Conservation (phyloP, 2,329 filamentous ascomycete genomes). For the Blastomyces percursus region DNA sequence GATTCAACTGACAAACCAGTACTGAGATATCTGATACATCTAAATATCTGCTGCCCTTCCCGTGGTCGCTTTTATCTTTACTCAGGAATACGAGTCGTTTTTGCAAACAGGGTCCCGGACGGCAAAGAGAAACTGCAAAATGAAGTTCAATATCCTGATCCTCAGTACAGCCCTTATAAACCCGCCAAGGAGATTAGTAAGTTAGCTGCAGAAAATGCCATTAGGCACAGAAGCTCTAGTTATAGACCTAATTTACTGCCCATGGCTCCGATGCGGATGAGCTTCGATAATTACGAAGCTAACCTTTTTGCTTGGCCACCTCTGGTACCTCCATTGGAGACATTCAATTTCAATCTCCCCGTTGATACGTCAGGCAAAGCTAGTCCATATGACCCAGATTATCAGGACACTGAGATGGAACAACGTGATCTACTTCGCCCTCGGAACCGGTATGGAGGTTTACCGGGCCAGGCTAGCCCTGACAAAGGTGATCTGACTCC, state of each 20-base stretch:
- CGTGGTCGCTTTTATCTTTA: slow-evolving; percentile 81
- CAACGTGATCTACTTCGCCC: neutral
- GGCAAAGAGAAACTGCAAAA: slow-evolving; percentile 87
- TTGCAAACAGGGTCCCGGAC: slow-evolving; percentile 91
- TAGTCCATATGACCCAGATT: neutral
- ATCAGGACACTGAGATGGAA: neutral
- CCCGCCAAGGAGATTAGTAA: slow-evolving; percentile 44
- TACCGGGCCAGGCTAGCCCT: neutral
- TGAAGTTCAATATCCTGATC: slow-evolving; percentile 81
- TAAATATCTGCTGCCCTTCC: slow-evolving; percentile 83
- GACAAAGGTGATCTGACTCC: neutral
- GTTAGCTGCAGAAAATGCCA: slow-evolving; percentile 50
- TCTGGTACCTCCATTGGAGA: slow-evolving; percentile 2
- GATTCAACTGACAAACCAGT: slow-evolving; percentile 48
- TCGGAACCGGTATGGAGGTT: neutral
- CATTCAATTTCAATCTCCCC: slow-evolving; percentile 19
- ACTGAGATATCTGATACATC: slow-evolving; percentile 77
- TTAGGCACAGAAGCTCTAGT: slow-evolving; percentile 48
- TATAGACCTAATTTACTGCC: slow-evolving; percentile 22
- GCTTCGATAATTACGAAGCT: neutral
- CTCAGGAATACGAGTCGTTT: slow-evolving; percentile 85
- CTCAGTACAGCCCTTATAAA: slow-evolving; percentile 76
- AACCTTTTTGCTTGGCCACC: neutral
- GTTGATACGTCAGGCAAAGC: slow-evolving; percentile 11
- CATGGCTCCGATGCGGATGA: slow-evolving; percentile 6